A percentile compares a stretch with the other conserved stretches of the same genome.
Conservation (phyloP, 2,329 filamentous ascomycete species). For the Cladorrhinum sp. region DNA sequence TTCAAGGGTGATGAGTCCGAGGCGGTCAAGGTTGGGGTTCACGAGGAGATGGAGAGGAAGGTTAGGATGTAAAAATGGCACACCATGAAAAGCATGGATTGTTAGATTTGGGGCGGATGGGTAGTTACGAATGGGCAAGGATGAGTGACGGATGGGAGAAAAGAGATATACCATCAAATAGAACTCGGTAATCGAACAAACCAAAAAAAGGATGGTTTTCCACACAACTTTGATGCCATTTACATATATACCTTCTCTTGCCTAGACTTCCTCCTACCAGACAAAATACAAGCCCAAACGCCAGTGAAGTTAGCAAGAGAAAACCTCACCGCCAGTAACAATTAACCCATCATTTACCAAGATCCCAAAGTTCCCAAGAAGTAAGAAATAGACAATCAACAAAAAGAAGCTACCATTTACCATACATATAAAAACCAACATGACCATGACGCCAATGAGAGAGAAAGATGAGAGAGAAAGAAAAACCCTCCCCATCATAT, state of each 20-base stretch:
- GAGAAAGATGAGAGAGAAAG: neutral
- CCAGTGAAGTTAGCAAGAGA: no score
- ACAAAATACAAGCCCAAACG: no score
- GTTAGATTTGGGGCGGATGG: neutral
- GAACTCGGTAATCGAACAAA: no score
- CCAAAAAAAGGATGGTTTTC: no score
- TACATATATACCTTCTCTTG: no score
- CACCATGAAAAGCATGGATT: neutral
- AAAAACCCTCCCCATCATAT: neutral
- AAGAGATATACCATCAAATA: no score
- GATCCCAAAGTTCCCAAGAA: neutral
- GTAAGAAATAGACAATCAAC: neutral
- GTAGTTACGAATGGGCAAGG: no score
- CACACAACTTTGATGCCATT: no score
- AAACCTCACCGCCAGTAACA: neutral
- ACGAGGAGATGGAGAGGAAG: slow-evolving; percentile 92
- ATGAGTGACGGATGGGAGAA: no score
- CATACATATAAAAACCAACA: neutral
- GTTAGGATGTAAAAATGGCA: slow-evolving; percentile 77
- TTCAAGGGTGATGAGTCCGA: slow-evolving; percentile 73
- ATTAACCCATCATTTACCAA: neutral
- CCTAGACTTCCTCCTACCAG: no score
- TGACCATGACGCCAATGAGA: neutral
- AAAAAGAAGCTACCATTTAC: neutral
- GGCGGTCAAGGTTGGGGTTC: slow-evolving; percentile 68